Base-by-base conservation (phyloP, 257 asterid species). In the Fraxinus cuspidata region DNA sequence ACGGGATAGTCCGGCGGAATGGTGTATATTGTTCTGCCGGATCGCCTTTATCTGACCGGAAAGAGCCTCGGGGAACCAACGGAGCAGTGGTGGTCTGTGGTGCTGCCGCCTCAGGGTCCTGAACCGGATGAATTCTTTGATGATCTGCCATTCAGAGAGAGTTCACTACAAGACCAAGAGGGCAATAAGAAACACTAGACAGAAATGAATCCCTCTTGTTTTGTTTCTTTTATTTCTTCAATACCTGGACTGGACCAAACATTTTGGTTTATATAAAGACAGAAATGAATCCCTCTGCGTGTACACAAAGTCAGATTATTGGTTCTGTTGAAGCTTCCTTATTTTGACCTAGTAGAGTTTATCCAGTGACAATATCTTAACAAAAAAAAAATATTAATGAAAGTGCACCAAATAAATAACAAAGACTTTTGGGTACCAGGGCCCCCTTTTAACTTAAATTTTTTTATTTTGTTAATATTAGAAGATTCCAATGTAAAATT, bases 1-100 rank as follows among this genome's bases (percentile, higher is more conserved):
- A 81, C 0, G 92, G 93, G 78, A 86, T 83, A 0, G 87, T 80
- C 11, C 92, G 81, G 75, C 13, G 74, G 32, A 51, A 27, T 12
- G 84, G 84, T 19, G 74, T 75, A 5, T 73, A 58, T 1, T 71
- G 77, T 6, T 87, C 71, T 69, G 84, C 96, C 0, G 98, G 99
- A 8, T 96, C 93, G 18, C 99, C 99, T 32, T 80, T 83, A 0
- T 96, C 97, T 3, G 99, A 96, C 32, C 91, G 84, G 81, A 66
- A 81, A 5, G 92, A 86, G 31, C 82, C 90, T 0, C 85, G 86
- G 2, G 88, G 82, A 28, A 93, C 89, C 47, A 96, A 81, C 0
- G 98, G 99, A 13, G 90, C 87, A 8, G 94, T 84, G 65, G 97
- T 72, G 70, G 79, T 86, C 2, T 28, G 78, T 0, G 84, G 71